These are phyloP conservation scores for Aspergillus wentii DNA, from an alignment of 495 filamentous ascomycete species.

Conservation along the genomic window DNA sequence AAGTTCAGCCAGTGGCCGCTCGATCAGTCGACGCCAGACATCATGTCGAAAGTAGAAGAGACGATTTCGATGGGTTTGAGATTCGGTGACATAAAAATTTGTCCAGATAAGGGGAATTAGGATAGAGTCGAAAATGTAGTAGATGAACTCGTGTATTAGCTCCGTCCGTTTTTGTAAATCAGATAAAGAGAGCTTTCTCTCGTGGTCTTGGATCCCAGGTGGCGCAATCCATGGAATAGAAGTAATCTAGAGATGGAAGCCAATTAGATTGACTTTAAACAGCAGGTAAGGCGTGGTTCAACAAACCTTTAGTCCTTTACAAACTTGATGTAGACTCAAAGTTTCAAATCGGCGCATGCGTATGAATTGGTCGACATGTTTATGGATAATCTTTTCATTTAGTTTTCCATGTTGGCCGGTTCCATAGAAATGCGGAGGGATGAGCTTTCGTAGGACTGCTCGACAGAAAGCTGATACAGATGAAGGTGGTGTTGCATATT, in stretches of 20 bases:
- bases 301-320: conserved; percentile 69
- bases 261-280: no score
- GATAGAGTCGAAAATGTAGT: conserved; percentile 89
- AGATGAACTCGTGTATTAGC: conserved; percentile 78
- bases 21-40: conserved; percentile 72
- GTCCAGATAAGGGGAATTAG: conserved; percentile 80
- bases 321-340: conserved; percentile 71
- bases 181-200: conserved; percentile 57
- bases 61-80: conserved; percentile 69
- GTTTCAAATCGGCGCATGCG: conserved; percentile 74
- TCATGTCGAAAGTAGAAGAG: conserved; percentile 96
- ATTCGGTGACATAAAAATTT: conserved; percentile 94
- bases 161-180: conserved; percentile 75
- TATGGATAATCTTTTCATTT: conserved; percentile 59
- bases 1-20: conserved; percentile 64
- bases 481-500: conserved; percentile 64
- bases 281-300: no score
- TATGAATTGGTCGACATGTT: conserved; percentile 71
- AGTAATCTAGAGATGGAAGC: conserved; percentile 44
- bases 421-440: conserved; percentile 78
- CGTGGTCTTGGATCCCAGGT: conserved; percentile 22
- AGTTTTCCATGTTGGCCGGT: conserved; percentile 37
- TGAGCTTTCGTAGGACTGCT: conserved; percentile 65
- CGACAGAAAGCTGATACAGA: conserved; percentile 86
- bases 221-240: conserved; percentile 70